Conservation (phyloP, 257 asterid species). For the Pogostemon cablin region DNA sequence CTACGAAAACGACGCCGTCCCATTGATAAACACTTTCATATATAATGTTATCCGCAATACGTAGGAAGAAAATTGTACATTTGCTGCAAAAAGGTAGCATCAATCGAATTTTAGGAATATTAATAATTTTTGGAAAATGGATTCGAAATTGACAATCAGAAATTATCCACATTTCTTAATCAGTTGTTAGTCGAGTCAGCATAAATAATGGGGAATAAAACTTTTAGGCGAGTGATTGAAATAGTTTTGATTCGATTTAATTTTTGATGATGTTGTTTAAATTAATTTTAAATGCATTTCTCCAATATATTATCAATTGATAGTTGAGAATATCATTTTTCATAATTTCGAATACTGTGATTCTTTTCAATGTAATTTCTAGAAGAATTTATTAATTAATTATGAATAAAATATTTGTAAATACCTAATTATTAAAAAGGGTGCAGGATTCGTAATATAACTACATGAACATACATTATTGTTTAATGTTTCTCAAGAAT, state of each 20-base stretch:
- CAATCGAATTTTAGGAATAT: slow-evolving; percentile 9
- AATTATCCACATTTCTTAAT: slow-evolving; percentile 40
- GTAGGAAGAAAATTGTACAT: background rate
- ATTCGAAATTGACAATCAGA: slow-evolving; percentile 30
- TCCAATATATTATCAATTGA: background rate
- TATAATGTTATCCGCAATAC: no score
- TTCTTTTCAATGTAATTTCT: no score
- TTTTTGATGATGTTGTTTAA: slow-evolving; percentile 35
- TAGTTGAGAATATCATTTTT: slow-evolving; percentile 38
- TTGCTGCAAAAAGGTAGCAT: slow-evolving; percentile 10
- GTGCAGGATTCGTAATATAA: no score
- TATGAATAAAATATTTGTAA: no score
- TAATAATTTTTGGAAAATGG: slow-evolving; percentile 1
- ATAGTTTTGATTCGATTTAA: slow-evolving; percentile 26
- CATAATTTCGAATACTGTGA: slow-evolving; percentile 15
- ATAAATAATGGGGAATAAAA: slow-evolving; percentile 36
- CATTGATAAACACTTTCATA: slow-evolving; percentile 33
- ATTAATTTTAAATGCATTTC: background rate
- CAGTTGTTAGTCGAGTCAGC: slow-evolving; percentile 29
- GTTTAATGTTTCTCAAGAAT: no score
- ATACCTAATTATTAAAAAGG: no score
- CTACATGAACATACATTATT: no score
- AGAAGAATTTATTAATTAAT: no score
- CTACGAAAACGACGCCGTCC: slow-evolving; percentile 49
- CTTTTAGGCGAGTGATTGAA: slow-evolving; percentile 32